Evolutionary conservation across 2,329 filamentous ascomycete genomes (phyloP).

Genomic region (Neodidymelliopsis sp.): DNA sequence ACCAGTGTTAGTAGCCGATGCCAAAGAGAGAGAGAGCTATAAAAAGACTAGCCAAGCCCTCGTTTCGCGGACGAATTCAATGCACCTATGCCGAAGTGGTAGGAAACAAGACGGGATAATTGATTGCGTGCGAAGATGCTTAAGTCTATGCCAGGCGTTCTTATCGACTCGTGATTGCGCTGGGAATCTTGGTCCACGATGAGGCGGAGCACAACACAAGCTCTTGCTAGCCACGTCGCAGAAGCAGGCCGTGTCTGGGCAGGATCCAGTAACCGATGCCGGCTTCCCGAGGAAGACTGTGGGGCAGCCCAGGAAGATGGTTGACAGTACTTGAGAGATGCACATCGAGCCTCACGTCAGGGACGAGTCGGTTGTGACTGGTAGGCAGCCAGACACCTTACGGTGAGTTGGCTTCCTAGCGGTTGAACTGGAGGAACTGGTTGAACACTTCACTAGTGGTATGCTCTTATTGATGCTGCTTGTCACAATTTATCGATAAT

Average conservation of each 20-base stretch:
- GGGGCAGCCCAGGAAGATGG: constrained; percentile 6
- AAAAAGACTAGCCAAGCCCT: constrained; percentile 26
- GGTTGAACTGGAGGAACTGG: too few relatives aligned
- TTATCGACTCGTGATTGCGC: neutral
- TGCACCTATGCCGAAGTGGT: neutral
- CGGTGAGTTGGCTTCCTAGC: too few relatives aligned
- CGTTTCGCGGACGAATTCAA: constrained; percentile 1
- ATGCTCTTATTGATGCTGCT: too few relatives aligned
- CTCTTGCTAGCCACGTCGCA: constrained; percentile 9
- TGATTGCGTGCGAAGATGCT: neutral
- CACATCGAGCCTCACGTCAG: constrained; percentile 1
- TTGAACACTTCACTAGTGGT: too few relatives aligned
- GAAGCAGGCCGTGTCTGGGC: constrained; percentile 2
- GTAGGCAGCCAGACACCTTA: too few relatives aligned
- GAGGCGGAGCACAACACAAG: constrained; percentile 9
- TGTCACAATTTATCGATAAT: too few relatives aligned
- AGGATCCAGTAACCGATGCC: constrained; percentile 6
- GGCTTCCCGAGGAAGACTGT: constrained; percentile 9
- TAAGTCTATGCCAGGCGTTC: constrained; percentile 1
- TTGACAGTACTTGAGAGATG: constrained; percentile 1
- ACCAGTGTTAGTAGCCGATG: constrained; percentile 6
- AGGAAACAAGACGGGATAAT: constrained; percentile 4
- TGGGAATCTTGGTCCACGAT: neutral
- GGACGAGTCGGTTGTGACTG: neutral
- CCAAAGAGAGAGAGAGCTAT: constrained; percentile 20